A percentile compares a stretch with the other conserved stretches of the same genome.
Evolutionary conservation across 2,329 filamentous ascomycete species (phyloP).

Genomic region (Xylariaceae sp.): DNA sequence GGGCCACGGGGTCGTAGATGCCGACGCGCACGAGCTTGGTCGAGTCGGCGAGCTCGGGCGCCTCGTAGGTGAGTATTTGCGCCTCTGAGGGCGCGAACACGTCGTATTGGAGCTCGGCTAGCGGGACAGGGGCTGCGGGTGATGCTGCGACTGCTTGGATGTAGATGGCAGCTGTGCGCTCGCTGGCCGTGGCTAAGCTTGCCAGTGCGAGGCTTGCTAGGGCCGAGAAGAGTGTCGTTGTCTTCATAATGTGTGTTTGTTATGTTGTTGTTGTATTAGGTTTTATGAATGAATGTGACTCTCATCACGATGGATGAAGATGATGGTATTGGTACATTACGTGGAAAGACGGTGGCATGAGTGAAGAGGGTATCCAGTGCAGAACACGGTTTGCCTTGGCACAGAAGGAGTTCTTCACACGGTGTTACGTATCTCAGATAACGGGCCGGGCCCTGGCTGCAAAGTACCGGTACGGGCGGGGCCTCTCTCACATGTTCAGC

Average conservation of each 20-base stretch:
- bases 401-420: no score
- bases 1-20: constrained; percentile 45
- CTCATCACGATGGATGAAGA: no score
- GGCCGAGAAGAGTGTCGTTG: constrained; percentile 37
- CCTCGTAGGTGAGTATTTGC: constrained; percentile 50
- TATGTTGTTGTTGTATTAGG: neutral
- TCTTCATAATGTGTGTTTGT: constrained; percentile 40
- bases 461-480: no score
- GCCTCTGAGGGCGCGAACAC: constrained; percentile 39
- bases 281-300: no score
- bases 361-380: no score
- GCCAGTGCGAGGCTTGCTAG: constrained; percentile 38
- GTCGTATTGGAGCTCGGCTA: constrained; percentile 55
- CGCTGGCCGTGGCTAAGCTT: constrained; percentile 34
- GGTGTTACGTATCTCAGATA: no score
- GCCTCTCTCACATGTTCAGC: no score
- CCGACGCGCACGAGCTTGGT: constrained; percentile 52
- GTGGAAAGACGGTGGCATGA: no score
- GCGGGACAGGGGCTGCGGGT: constrained; percentile 35
- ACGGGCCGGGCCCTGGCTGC: no score
- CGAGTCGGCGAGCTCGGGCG: constrained; percentile 46
- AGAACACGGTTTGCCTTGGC: no score
- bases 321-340: no score
- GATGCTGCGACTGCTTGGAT: constrained; percentile 45
- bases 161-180: constrained; percentile 47